Evolutionary conservation across 495 filamentous ascomycete species (phyloP).

Genomic region (Penicillium chermesinum): DNA sequence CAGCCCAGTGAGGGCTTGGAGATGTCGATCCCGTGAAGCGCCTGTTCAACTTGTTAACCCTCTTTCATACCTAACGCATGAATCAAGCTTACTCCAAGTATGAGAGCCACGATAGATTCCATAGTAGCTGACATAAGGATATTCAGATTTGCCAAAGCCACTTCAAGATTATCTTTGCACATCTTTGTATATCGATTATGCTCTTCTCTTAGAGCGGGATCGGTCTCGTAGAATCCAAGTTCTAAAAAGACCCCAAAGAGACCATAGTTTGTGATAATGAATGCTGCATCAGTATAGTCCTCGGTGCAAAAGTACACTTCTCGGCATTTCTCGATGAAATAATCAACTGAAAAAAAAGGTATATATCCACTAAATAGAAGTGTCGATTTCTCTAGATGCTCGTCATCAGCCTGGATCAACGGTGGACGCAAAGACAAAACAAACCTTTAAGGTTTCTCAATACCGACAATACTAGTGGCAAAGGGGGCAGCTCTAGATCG

Average conservation of each 20-base stretch:
- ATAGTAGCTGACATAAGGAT: slow-evolving; percentile 52
- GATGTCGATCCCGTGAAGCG: slow-evolving; percentile 55
- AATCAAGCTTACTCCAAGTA: slow-evolving; percentile 47
- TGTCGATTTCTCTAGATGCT: slow-evolving; percentile 19
- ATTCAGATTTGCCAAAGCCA: slow-evolving; percentile 50
- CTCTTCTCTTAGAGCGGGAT: slow-evolving; percentile 20
- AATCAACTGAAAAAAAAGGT: slow-evolving; percentile 43
- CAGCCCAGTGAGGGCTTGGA: slow-evolving; percentile 61
- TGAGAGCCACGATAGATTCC: slow-evolving; percentile 56
- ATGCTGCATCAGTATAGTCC: slow-evolving; percentile 49
- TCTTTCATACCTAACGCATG: background rate
- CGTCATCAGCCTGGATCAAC: background rate
- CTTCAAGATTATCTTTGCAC: slow-evolving; percentile 56
- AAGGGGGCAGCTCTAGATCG: slow-evolving; percentile 53
- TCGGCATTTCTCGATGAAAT: slow-evolving; percentile 55
- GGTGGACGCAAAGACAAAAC: background rate
- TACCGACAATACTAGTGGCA: slow-evolving; percentile 44
- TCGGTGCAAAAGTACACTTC: slow-evolving; percentile 56
- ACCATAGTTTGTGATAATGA: slow-evolving; percentile 52
- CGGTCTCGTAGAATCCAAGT: slow-evolving; percentile 30
- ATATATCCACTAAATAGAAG: slow-evolving; percentile 26
- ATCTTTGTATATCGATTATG: slow-evolving; percentile 37
- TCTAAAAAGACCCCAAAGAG: slow-evolving; percentile 56
- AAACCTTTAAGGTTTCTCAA: slow-evolving; percentile 48
- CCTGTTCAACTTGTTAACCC: slow-evolving; percentile 18